Base-by-base conservation (phyloP, 345 rosid genomes). In the Eucalyptus cloeziana region DNA sequence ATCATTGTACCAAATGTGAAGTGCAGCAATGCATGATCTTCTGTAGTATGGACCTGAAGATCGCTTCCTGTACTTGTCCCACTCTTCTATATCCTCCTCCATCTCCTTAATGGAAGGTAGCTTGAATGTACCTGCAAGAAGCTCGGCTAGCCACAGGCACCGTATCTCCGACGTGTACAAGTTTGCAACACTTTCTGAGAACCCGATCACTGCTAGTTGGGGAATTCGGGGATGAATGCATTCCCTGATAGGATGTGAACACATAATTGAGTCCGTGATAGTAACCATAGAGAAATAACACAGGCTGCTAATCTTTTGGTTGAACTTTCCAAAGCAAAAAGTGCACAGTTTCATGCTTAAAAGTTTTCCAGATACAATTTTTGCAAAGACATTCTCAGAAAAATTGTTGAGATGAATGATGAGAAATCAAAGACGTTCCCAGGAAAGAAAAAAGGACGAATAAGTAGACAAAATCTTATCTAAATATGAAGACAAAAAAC, bases 1-100 rank as follows among this genome's bases (percentile, higher is more conserved):
- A 79, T 94, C 94, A 89, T 90, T 93, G 90, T 93, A 89, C 92
- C 94, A 94, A 49, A 93, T 91, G 19, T 94, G 93, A 27, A 89
- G 89, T 13, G 76, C 88, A 31, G 81, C 92, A 17, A 91, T 89
- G 91, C 93, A 89, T 27, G 93, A 90, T 79, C 89, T 93, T 54
- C 88, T 87, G 89, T 86, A 91, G 88, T 93, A 71, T 10, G 25
- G 11, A 15, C 91, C 91, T 2, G 92, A 85, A 54, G 87, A 92
- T 89, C 40, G 62, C 89, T 93, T 92, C 92, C 62, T 88, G 86
- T 86, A 91, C 69, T 79, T n/a, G 6, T 90, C 91, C 93, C 94
- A 92, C 58, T 87, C 85, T 44, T 4, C 79, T 52, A 86, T 88
- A 14, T 94, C 92, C 22, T 87, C 69, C 62, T 93, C 94, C 94